phyloP scores from a whole-genome alignment of 768 basidiomycete species.

The Xanthoconium stramineum region DNA sequence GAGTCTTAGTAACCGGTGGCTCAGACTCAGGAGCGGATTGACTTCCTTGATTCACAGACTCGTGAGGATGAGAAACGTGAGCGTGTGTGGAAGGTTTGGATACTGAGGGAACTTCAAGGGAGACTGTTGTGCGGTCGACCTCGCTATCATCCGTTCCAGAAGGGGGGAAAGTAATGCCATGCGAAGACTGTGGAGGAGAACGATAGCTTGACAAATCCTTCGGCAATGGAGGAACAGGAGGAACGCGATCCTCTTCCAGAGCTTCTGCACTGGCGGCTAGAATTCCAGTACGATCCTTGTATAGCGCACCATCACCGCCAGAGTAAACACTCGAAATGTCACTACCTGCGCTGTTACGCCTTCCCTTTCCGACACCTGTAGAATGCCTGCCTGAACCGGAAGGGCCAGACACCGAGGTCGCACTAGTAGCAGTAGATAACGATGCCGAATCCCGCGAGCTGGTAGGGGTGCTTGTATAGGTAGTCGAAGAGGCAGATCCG shows the following conservation, averaged over 20 bases:
- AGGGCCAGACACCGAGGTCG: slow-evolving; percentile 63
- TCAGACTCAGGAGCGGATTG: slow-evolving; percentile 40
- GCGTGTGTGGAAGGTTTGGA: slow-evolving; percentile 25
- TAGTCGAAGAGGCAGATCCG: slow-evolving; percentile 86
- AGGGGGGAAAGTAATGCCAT: slow-evolving; percentile 50
- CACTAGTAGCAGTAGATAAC: slow-evolving; percentile 72
- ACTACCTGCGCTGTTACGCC: slow-evolving; percentile 83
- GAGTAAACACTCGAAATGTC: slow-evolving; percentile 78
- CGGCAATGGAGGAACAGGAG: slow-evolving; percentile 89
- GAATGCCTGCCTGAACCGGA: slow-evolving; percentile 72
- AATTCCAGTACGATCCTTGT: slow-evolving; percentile 67
- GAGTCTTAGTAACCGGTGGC: slow-evolving; percentile 61
- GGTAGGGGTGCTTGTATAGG: slow-evolving; percentile 74
- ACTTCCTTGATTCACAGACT: slow-evolving; percentile 37
- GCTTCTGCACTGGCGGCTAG: slow-evolving; percentile 58
- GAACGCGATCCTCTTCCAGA: slow-evolving; percentile 66
- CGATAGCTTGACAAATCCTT: slow-evolving; percentile 83
- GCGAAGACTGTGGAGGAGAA: slow-evolving; percentile 61
- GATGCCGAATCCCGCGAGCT: slow-evolving; percentile 87
- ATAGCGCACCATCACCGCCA: slow-evolving; percentile 50
- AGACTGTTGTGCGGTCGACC: slow-evolving; percentile 44
- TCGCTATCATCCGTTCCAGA: slow-evolving; percentile 44
- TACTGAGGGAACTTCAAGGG: slow-evolving; percentile 48
- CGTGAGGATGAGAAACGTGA: slow-evolving; percentile 37
- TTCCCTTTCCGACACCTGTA: slow-evolving; percentile 51